Conservation (phyloP, 192 early-diverging fungal genomes). For the Backusella macrospora region DNA sequence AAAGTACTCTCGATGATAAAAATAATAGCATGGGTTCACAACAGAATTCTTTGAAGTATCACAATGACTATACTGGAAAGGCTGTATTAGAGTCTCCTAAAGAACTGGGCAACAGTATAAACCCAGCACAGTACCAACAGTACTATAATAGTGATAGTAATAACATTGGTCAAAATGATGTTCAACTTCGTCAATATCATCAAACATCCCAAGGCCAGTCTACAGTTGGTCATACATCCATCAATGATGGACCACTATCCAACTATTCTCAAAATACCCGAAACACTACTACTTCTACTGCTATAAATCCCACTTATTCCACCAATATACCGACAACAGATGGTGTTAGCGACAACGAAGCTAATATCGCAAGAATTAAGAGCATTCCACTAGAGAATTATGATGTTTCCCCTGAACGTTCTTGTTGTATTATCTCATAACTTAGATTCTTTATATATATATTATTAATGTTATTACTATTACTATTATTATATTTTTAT, state of each 20-base stretch:
- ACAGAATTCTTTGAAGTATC: not conserved
- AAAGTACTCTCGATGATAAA: no score
- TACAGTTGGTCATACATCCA: not conserved
- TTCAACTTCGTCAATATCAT: not conserved
- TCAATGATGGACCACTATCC: not conserved
- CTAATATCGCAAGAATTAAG: not conserved
- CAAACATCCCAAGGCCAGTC: not conserved
- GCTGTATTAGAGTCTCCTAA: not conserved
- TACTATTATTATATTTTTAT: not conserved
- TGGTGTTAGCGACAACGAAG: not conserved
- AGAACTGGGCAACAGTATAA: not conserved
- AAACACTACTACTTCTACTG: not conserved
- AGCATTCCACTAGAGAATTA: not conserved
- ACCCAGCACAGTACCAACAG: not conserved
- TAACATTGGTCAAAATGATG: not conserved
- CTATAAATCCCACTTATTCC: not conserved
- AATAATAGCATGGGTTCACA: not conserved
- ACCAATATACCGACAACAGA: not conserved
- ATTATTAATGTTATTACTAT: not conserved
- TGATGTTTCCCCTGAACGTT: not conserved
- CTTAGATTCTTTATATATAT: not conserved
- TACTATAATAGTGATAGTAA: not conserved
- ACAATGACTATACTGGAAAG: not conserved
- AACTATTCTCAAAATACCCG: not conserved
- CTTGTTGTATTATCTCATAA: constrained; percentile 5